Percentiles rank a stretch among this genome's conserved stretches.
Evolutionary conservation across 2,329 filamentous ascomycete genomes (phyloP).

Genomic region (Leptographium wingfieldii): DNA sequence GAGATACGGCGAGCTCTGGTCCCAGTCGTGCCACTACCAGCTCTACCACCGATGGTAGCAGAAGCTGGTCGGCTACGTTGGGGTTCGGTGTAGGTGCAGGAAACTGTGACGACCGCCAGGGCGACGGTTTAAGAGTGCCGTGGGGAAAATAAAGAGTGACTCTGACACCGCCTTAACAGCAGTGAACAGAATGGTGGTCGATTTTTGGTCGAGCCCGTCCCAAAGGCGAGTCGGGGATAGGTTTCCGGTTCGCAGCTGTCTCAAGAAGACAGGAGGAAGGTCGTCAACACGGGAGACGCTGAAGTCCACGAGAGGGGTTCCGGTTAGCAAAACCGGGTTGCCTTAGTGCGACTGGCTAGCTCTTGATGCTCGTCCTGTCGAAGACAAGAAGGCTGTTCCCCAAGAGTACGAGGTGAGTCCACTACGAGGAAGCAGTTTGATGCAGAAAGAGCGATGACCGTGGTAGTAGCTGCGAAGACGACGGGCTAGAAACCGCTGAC

Average conservation of each 20-base stretch:
- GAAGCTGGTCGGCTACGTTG: slow-evolving; percentile 6
- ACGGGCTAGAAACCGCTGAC: neutral
- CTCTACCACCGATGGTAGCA: neutral
- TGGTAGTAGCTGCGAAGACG: neutral
- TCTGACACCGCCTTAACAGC: neutral
- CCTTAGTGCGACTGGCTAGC: no score
- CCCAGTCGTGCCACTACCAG: neutral
- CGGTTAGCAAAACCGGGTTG: no score
- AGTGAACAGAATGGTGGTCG: neutral
- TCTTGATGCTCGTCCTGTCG: neutral
- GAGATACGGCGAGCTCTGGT: neutral
- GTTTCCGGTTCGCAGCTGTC: neutral
- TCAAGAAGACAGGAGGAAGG: neutral
- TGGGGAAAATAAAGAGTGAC: neutral
- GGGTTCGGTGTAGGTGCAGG: slow-evolving; percentile 12
- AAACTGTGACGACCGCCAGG: slow-evolving; percentile 16
- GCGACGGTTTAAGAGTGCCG: slow-evolving; percentile 3
- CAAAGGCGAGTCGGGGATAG: neutral
- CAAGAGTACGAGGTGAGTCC: neutral
- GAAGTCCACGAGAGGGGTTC: neutral
- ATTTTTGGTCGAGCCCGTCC: neutral
- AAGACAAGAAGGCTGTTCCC: neutral
- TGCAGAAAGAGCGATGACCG: neutral
- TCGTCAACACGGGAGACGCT: neutral
- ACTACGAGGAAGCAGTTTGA: neutral